Base-by-base conservation (phyloP, 2,329 filamentous ascomycete genomes). In the Ascochyta pisi region DNA sequence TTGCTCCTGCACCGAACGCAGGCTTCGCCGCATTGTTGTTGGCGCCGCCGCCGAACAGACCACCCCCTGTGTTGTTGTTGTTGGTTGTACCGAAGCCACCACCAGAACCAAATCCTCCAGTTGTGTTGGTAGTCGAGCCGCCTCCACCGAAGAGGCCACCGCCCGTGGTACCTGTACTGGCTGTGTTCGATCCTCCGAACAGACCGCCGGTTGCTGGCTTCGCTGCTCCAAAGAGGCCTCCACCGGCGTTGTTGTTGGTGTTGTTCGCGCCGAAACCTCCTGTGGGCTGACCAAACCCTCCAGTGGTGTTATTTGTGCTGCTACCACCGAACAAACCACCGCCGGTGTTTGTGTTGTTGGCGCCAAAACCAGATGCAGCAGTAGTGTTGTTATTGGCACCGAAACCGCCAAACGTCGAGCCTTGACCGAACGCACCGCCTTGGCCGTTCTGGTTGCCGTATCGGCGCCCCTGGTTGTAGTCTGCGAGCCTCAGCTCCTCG, bases 381-480 rank as follows among this genome's bases (percentile, higher is more conserved):
- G 62, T 61, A 15, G 61, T 70, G 57, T 76, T 79, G 58, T 73
- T 80, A 59, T 67, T 77, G 54, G 68, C 67, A 19, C 71, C 71
- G 44, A 77, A 82, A 1, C 79, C 79, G 23, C 79, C 79, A 60
- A 87, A 87, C 3, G 79, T 78, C 57, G 83, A 85, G 64, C 80
- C 83, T 55, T 87, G 82, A 16, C 92, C 94, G 75, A 97, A 97
- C 7, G 89, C 90, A 55, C 92, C 92, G 42, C 86, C 81, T 63
- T 92, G 89, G 27, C 91, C 92, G 59, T 89, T 91, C 38, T 85
- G 84, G 76, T 94, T 96, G 31, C 93, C 95, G 73, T 86, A 91
- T 50, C 89, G 89, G 56, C 93, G 87, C 46, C 93, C 93, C 75
- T 93, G 90, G 56, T 88, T 85, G 74, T 99, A 99, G 76, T 99